Base-by-base conservation (phyloP, 129 eudicot species). In the Gnaphalium uliginosum region DNA sequence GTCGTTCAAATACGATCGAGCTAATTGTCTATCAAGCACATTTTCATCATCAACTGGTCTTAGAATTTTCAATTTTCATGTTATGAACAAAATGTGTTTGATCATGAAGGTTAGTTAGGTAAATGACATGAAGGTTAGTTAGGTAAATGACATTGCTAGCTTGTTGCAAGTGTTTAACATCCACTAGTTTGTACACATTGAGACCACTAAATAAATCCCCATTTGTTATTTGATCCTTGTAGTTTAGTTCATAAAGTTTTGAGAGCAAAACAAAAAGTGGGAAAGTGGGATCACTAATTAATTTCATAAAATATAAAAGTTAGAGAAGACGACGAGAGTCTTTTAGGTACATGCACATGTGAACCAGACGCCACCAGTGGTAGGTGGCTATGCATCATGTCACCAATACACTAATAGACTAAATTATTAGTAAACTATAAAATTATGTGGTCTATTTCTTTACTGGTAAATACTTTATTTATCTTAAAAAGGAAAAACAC, bases 261-360 rank as follows among this genome's bases (percentile, higher is more conserved):
- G 63, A 41, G 32, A 19, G 61, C 19, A 74, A 43, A 29, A 59
- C 62, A 68, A 56, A 23, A 74, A 0, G 1, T 27, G 56, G 69
- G 60, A 35, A 19, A 23, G 76, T 68, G 76, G 84, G 71, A 33
- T 66, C 68, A 24, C 17, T 58, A 66, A 15, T 33, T 66, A 66
- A 51, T 73, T 54, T 1, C 6, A 50, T 15, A n/a, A 43, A 63
- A 22, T 11, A 6, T 27, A 5, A 65, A 60, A 41, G 68, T 59
- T 68, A 8, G 33, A 62, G 59, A 76, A 68, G 85, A 53, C 41
- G 81, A 76, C 68, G 62, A 61, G 74, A 61, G 73, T 71, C 24
- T 71, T 46, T 46, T 2, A 71, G 81, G 85, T 81, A 19, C 62
- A 81, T 75, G 73, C 81, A 71, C 81, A 81, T 81, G 78, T 73